A percentile compares a stretch with the other conserved stretches of the same genome.
Evolutionary conservation across 108 stramenopile species (phyloP).

Genomic region (Nitzschia palea): DNA sequence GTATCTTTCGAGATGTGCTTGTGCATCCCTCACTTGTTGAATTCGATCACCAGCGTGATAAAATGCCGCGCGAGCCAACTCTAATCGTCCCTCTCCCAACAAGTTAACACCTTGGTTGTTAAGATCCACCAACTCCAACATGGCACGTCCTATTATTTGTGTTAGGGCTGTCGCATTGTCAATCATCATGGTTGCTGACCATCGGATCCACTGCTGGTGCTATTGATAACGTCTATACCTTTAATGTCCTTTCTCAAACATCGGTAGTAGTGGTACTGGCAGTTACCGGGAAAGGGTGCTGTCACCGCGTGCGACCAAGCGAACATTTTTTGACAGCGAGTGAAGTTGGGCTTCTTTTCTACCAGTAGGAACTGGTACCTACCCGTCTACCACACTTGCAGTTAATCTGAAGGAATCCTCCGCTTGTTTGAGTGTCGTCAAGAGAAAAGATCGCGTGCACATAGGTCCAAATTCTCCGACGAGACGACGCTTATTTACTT

Average conservation of each 20-base stretch:
- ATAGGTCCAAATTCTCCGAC: no score
- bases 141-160: not conserved
- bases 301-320: no score
- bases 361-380: no score
- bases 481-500: no score
- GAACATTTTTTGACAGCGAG: no score
- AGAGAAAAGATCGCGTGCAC: no score
- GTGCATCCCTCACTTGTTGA: not conserved
- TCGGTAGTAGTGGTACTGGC: not conserved
- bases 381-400: no score
- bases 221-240: not conserved
- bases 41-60: not conserved
- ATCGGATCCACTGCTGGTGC: no score
- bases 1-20: not conserved
- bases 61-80: constrained; percentile 5
- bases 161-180: not conserved
- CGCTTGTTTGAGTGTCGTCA: no score
- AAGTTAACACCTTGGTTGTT: constrained; percentile 9
- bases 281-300: not conserved
- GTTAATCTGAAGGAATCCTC: no score
- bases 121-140: not conserved
- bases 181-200: no score
- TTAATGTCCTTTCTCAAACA: not conserved
- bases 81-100: not conserved
- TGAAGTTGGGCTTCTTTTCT: no score